Percentiles rank a stretch among this genome's conserved stretches.
Evolutionary conservation across 2,329 filamentous ascomycete genomes (phyloP).

Genomic region (Diplodia seriata): DNA sequence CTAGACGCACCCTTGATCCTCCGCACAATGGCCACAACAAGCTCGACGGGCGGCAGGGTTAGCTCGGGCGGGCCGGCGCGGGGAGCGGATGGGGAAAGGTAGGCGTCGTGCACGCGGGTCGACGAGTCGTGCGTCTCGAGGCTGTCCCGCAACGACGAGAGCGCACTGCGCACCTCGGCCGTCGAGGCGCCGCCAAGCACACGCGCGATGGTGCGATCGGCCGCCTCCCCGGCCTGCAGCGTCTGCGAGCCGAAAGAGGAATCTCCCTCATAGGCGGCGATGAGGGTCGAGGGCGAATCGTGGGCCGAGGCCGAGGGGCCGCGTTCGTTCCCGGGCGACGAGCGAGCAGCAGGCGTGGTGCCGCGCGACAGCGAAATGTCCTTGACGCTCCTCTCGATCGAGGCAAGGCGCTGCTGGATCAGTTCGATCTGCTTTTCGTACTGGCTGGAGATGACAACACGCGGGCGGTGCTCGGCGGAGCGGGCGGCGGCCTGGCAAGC

Average conservation of each 20-base stretch:
- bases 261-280: slow-evolving; percentile 56
- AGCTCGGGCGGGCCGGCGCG: slow-evolving; percentile 31
- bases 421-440: slow-evolving; percentile 60
- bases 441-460: slow-evolving; percentile 24
- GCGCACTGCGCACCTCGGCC: slow-evolving; percentile 43
- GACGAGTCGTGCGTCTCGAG: slow-evolving; percentile 37
- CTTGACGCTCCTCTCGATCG: slow-evolving; percentile 56
- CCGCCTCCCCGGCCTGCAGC: slow-evolving; percentile 54
- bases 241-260: slow-evolving; percentile 59
- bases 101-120: slow-evolving; percentile 36
- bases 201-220: slow-evolving; percentile 50
- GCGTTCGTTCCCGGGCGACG: slow-evolving; percentile 16
- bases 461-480: slow-evolving; percentile 21
- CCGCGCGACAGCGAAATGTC: slow-evolving; percentile 4
- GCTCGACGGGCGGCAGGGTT: slow-evolving; percentile 44
- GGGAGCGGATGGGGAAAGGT: slow-evolving; percentile 1
- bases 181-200: slow-evolving; percentile 37
- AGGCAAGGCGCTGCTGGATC: slow-evolving; percentile 58
- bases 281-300: slow-evolving; percentile 41
- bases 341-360: not conserved
- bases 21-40: slow-evolving; percentile 39
- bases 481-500: slow-evolving; percentile 23
- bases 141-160: slow-evolving; percentile 44
- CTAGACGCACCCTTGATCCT: slow-evolving; percentile 41
- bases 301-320: slow-evolving; percentile 32